Evolutionary conservation across 495 filamentous ascomycete genomes (phyloP).

Genomic region (Xylaria acuta): DNA sequence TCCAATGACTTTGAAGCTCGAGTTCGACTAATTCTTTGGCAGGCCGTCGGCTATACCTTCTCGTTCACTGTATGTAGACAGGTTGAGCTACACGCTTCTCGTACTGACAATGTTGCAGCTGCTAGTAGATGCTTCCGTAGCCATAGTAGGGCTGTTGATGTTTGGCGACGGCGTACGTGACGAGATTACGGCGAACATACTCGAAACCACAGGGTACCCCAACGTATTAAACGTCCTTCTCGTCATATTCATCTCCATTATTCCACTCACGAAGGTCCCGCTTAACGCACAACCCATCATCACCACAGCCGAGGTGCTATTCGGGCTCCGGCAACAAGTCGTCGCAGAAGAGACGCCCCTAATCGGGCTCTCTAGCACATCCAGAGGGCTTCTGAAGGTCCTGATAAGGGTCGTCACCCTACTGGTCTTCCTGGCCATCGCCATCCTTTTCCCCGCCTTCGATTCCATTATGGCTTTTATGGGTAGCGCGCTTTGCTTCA

Average conservation of each 20-base stretch:
- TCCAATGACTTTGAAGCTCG: background rate
- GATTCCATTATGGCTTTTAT: conserved; percentile 95
- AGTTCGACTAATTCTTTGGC: conserved; percentile 29
- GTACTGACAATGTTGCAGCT: conserved; percentile 58
- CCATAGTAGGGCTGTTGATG: conserved; percentile 86
- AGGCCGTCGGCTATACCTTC: conserved; percentile 81
- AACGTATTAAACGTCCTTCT: conserved; percentile 75
- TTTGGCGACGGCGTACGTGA: conserved; percentile 86
- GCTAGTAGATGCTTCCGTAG: conserved; percentile 78
- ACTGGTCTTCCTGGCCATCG: conserved; percentile 52
- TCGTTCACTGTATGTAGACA: conserved; percentile 75
- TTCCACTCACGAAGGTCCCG: conserved; percentile 93
- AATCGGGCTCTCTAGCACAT: conserved; percentile 61
- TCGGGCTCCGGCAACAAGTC: conserved; percentile 68
- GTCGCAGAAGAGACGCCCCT: conserved; percentile 52
- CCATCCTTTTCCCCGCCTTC: conserved; percentile 85
- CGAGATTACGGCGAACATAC: conserved; percentile 89
- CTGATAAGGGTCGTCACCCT: conserved; percentile 62
- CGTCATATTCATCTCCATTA: conserved; percentile 84
- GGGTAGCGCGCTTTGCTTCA: conserved; percentile 89
- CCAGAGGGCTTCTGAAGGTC: conserved; percentile 65
- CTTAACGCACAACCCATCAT: conserved; percentile 90
- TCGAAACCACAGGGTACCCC: conserved; percentile 76
- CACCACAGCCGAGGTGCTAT: conserved; percentile 78
- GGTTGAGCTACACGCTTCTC: conserved; percentile 3